Base-by-base conservation (phyloP, 2,329 filamentous ascomycete genomes). In the Fusarium dimerum region DNA sequence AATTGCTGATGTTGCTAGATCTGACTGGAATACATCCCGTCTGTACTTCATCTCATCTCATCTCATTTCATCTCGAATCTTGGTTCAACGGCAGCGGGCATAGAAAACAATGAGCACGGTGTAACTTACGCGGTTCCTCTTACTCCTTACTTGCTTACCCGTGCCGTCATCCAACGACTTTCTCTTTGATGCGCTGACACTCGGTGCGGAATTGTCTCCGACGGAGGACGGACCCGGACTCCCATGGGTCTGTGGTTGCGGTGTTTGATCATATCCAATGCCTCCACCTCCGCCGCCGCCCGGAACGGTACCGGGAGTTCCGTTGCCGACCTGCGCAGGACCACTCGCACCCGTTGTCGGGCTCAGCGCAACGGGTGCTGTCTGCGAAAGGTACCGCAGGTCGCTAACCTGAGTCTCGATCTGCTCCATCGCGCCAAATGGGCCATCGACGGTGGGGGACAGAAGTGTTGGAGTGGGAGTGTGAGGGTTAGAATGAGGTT, bases 81-180 rank as follows among this genome's bases (percentile, higher is more conserved):
- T 38, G 29, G 16, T 20, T 20, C 45, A 48, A 36, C n/a, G 39
- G 34, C 40, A 48, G 32, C 13, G 34, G 34, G 36, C 49, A 50
- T 30, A 16, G 39, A 49, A 46, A 47, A 41, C 43, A 51, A 54
- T 41, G 38, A 39, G 36, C 20, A 44, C 15, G 26, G 40, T 17
- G 48, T 44, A 43, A 77, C 78, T 71, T 61, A 82, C 79, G 66
- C 82, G 71, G 59, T 85, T 85, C 53, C 82, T 77, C 66, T 85
- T 85, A 67, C 80, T 84, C 60, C 82, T 72, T 68, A 82, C 81
- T 70, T 81, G 78, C 67, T 78, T 81, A 16, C 68, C 62, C 13
- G 59, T 54, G 16, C 71, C 75, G 39, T 78, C 78, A 38, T 76
- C 75, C 10, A 74, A 66, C 15, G 70, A 71, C 67, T 73, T 73